Conservation (phyloP, 306 rosid species). For the Sophora flavescens region DNA sequence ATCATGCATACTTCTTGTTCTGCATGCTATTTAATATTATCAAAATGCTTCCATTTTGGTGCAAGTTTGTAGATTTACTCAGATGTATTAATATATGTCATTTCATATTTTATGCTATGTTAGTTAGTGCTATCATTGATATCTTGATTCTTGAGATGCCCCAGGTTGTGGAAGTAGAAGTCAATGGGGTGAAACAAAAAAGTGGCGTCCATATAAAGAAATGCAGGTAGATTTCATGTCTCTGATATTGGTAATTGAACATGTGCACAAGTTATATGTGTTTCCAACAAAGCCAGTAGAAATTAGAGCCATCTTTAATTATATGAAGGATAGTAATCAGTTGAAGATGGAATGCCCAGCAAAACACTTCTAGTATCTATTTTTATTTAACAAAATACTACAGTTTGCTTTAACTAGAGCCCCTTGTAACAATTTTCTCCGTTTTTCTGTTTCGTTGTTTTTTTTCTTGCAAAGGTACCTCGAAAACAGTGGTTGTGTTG, state of each 20-base stretch:
- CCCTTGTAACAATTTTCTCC: not conserved
- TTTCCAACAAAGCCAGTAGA: not conserved
- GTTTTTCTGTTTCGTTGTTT: not conserved
- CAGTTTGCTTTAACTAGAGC: conserved; percentile 7
- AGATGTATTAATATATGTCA: conserved; percentile 4
- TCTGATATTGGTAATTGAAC: conserved; percentile 18
- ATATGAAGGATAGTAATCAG: conserved; percentile 7
- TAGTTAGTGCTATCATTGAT: conserved; percentile 37
- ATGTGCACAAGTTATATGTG: not conserved
- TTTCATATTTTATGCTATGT: conserved; percentile 23
- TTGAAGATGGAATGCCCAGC: not conserved
- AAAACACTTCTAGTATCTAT: not conserved
- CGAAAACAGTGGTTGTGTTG: conserved; percentile 96
- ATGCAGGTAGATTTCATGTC: conserved; percentile 72
- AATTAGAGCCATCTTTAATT: conserved; percentile 20
- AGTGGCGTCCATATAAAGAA: conserved; percentile 95
- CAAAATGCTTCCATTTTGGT: conserved; percentile 16
- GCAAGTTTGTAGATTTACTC: not conserved
- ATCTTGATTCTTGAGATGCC: conserved; percentile 39
- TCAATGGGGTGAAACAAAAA: conserved; percentile 83
- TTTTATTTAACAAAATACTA: not conserved
- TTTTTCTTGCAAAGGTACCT: conserved; percentile 66
- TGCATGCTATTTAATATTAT: not conserved
- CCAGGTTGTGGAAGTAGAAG: conserved; percentile 93
- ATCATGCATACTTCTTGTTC: not conserved